Percentiles rank a stretch among this genome's conserved stretches.
Evolutionary conservation across 2,329 filamentous ascomycete species (phyloP).

Genomic region (Calonectria fujianensis): DNA sequence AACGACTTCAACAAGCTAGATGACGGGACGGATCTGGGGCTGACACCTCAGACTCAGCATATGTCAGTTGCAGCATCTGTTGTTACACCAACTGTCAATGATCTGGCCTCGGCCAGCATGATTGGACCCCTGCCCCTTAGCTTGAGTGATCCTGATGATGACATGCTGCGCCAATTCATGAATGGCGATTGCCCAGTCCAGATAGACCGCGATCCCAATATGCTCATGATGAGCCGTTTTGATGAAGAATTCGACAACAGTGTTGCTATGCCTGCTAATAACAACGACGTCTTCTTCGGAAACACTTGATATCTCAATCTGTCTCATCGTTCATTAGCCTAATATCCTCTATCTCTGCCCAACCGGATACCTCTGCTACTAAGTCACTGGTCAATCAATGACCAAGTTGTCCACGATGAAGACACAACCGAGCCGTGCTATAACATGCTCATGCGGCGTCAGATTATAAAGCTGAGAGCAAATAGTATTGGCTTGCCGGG

Average conservation of each 20-base stretch:
- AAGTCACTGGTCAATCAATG: no score
- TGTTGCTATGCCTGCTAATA: constrained; percentile 71
- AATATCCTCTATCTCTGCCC: no score
- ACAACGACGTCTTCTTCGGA: constrained; percentile 26
- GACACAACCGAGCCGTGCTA: no score
- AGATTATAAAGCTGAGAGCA: no score
- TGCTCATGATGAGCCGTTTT: constrained; percentile 72
- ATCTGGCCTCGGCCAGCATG: background rate
- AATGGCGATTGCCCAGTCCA: constrained; percentile 45
- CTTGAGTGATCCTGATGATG: constrained; percentile 65
- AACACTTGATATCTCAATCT: no score
- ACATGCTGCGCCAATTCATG: constrained; percentile 58
- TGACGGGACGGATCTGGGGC: constrained; percentile 68
- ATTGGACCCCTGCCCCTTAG: constrained; percentile 58
- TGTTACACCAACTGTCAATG: no score
- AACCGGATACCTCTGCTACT: no score
- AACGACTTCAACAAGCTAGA: constrained; percentile 68
- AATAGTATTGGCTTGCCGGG: no score
- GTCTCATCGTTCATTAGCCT: no score
- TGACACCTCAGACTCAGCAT: constrained; percentile 53
- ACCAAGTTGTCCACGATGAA: no score
- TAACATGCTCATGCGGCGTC: no score
- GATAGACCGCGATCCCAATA: constrained; percentile 67
- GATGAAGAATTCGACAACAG: constrained; percentile 71
- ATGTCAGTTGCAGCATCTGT: constrained; percentile 67